phyloP scores from a whole-genome alignment of 176 grass and related monocot species.

The Carex pumila region DNA sequence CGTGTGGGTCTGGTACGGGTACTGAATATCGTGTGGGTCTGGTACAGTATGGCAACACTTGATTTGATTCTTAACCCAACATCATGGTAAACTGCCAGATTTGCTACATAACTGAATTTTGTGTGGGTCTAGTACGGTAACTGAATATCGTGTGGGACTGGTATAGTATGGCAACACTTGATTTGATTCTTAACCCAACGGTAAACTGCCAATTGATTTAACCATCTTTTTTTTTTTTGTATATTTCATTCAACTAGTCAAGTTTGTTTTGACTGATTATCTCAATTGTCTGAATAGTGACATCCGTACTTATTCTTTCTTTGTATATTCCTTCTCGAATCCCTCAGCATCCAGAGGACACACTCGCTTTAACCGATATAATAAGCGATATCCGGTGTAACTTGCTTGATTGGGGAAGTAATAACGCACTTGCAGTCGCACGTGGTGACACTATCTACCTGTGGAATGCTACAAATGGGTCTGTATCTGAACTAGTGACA shows the following conservation, averaged over 20 bases:
- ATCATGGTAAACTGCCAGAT: no score
- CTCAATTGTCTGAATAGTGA: not conserved
- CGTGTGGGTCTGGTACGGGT: no score
- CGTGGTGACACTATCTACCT: not conserved
- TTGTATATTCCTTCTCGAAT: slow-evolving; percentile 21
- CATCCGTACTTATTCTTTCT: slow-evolving; percentile 10
- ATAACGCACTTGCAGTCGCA: not conserved
- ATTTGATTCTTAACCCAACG: no score
- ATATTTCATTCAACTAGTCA: not conserved
- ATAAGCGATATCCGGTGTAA: not conserved
- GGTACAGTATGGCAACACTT: no score
- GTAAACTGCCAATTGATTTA: not conserved
- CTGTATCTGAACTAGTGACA: not conserved
- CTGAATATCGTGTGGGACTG: no score
- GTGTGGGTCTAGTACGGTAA: no score
- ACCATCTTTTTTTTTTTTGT: not conserved
- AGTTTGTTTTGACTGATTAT: not conserved
- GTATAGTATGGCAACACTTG: no score
- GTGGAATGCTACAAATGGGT: not conserved
- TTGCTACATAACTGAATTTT: no score
- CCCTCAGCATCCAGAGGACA: slow-evolving; percentile 1
- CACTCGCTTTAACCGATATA: not conserved
- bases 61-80: no score
- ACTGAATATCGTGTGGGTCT: no score
- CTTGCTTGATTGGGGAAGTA: slow-evolving; percentile 13